These are phyloP conservation scores for Halophytophthora batemanensis DNA, from an alignment of 352 stramenopile genomes.

Conservation along the genomic window DNA sequence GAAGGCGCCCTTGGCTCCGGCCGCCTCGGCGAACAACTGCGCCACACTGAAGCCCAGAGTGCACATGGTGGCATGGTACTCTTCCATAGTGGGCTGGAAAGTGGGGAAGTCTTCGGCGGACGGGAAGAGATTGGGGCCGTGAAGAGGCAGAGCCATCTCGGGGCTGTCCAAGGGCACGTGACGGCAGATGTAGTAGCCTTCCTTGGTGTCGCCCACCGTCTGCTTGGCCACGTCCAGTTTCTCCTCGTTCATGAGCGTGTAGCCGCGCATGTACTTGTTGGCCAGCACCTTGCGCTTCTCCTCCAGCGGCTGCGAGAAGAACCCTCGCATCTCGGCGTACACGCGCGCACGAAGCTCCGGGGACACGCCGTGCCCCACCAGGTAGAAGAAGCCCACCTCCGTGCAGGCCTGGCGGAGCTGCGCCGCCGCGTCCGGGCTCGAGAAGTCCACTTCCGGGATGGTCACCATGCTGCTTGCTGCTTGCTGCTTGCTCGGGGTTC, in stretches of 20 bases:
- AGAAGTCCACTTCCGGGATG: conserved; percentile 61
- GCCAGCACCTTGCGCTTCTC: conserved; percentile 62
- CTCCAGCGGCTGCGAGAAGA: conserved; percentile 47
- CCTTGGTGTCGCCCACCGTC: conserved; percentile 65
- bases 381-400: conserved; percentile 72
- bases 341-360: conserved; percentile 31
- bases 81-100: conserved; percentile 48
- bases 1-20: conserved; percentile 45
- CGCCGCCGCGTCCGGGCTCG: conserved; percentile 31
- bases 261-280: conserved; percentile 71
- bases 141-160: conserved; percentile 59
- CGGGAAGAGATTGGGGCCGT: conserved; percentile 67
- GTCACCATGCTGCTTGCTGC: conserved; percentile 11
- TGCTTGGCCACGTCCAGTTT: conserved; percentile 60
- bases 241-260: conserved; percentile 72
- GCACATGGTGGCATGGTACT: conserved; percentile 52
- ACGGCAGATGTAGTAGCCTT: conserved; percentile 78
- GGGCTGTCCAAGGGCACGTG: conserved; percentile 46
- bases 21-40: conserved; percentile 54
- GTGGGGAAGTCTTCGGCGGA: conserved; percentile 35
- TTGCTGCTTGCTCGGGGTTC: not conserved
- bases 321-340: conserved; percentile 58
- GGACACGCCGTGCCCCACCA: conserved; percentile 48
- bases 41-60: conserved; percentile 46
- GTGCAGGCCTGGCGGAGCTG: conserved; percentile 51